Evolutionary conservation across 805 yeast genomes (phyloP).

Genomic region (Yamadazyma scolyti): DNA sequence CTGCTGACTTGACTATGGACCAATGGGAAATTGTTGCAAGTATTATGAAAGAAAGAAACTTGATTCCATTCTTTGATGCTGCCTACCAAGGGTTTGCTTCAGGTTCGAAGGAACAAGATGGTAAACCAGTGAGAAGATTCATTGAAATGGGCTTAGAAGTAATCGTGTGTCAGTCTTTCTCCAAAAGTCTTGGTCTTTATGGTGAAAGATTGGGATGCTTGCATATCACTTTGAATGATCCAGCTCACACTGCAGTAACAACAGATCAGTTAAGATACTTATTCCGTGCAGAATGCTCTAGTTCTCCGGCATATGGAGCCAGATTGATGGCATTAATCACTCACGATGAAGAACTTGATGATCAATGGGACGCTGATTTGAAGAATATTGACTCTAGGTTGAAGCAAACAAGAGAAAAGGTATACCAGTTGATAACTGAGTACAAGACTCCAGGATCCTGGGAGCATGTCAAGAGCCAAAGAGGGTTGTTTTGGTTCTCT

Average conservation of each 20-base stretch:
- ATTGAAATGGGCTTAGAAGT: slow-evolving; percentile 30
- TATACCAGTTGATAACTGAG: slow-evolving; percentile 22
- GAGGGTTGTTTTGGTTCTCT: slow-evolving; percentile 41
- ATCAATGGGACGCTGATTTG: slow-evolving; percentile 34
- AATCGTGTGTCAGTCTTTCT: slow-evolving; percentile 36
- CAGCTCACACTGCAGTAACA: slow-evolving; percentile 10
- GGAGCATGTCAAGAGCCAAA: slow-evolving; percentile 30
- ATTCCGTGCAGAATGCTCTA: slow-evolving; percentile 37
- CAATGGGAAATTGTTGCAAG: slow-evolving; percentile 30
- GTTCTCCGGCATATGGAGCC: slow-evolving; percentile 45
- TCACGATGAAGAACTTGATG: slow-evolving; percentile 14
- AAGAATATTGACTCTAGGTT: slow-evolving; percentile 24
- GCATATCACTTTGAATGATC: slow-evolving; percentile 24
- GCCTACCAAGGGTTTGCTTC: slow-evolving; percentile 39
- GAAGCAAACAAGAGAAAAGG: slow-evolving; percentile 22
- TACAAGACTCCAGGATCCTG: slow-evolving; percentile 39
- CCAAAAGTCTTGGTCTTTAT: slow-evolving; percentile 41
- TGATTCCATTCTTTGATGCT: slow-evolving; percentile 31
- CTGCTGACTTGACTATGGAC: slow-evolving; percentile 28
- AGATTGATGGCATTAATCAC: slow-evolving; percentile 30
- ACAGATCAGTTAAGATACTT: slow-evolving; percentile 25
- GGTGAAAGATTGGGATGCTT: slow-evolving; percentile 38
- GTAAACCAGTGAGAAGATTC: slow-evolving; percentile 43
- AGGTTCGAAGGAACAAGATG: slow-evolving; percentile 38
- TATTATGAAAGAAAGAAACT: slow-evolving; percentile 18